Conservation (phyloP, 2,329 filamentous ascomycete species). For the Aaosphaeria arxii region DNA sequence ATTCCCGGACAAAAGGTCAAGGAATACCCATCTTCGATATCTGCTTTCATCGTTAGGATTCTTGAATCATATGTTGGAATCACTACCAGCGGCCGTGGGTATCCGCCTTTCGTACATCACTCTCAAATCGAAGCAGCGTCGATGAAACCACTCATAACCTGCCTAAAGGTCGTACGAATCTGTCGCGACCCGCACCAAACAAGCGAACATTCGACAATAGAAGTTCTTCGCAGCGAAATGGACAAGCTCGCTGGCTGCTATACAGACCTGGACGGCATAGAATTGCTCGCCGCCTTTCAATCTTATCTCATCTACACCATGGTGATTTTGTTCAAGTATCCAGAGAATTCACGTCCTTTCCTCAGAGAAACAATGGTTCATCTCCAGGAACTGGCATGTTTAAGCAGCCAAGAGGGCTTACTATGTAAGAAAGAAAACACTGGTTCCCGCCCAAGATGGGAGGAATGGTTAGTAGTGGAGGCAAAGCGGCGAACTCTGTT, state of each 20-base stretch:
- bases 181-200: conserved; percentile 4
- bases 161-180: conserved; percentile 5
- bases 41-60: conserved; percentile 30
- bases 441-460: conserved; percentile 46
- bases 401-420: conserved; percentile 35
- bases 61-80: not conserved
- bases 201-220: not conserved
- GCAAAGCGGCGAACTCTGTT: conserved; percentile 53
- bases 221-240: conserved; percentile 5
- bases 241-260: not conserved
- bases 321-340: conserved; percentile 45
- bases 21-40: conserved; percentile 38
- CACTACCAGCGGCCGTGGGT: not conserved
- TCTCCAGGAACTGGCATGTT: conserved; percentile 50
- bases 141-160: conserved; percentile 1
- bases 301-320: conserved; percentile 55
- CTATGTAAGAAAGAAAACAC: conserved; percentile 33
- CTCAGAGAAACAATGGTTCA: conserved; percentile 48
- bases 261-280: conserved; percentile 14
- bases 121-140: not conserved
- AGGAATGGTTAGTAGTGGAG: conserved; percentile 53
- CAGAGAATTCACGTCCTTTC: conserved; percentile 21
- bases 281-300: conserved; percentile 48
- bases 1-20: conserved; percentile 44
- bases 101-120: not conserved